A percentile compares a stretch with the other conserved stretches of the same genome.
phyloP scores from a whole-genome alignment of 148 eudicot genomes.

The Fallopia convolvulus region DNA sequence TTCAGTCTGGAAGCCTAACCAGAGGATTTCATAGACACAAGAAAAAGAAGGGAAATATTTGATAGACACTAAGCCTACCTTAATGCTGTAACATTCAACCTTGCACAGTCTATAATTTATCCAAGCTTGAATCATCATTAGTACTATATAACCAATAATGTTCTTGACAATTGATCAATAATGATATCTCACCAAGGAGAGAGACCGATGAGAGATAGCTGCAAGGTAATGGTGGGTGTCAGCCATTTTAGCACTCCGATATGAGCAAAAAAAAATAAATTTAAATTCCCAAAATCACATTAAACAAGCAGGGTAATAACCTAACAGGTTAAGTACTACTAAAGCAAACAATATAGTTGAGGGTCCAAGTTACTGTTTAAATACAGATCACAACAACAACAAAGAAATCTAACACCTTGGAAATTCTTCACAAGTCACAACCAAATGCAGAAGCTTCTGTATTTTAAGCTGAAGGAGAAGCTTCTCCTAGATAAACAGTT shows the following conservation, averaged over 20 bases:
- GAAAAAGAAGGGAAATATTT: too few relatives aligned
- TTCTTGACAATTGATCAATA: too few relatives aligned
- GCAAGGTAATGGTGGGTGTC: background rate
- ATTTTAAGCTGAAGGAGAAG: background rate
- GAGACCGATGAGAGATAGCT: too few relatives aligned
- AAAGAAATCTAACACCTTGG: background rate
- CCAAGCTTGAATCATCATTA: too few relatives aligned
- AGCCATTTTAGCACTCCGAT: background rate
- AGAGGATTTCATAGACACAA: too few relatives aligned
- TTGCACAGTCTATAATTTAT: too few relatives aligned
- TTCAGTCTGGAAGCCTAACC: too few relatives aligned
- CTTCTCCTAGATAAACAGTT: background rate
- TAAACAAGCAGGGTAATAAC: background rate
- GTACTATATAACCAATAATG: too few relatives aligned
- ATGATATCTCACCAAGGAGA: background rate
- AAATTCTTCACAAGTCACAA: background rate
- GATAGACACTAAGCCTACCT: too few relatives aligned
- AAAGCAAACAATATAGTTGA: background rate
- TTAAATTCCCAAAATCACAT: background rate
- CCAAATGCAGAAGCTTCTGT: background rate
- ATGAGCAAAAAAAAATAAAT: background rate
- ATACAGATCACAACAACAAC: background rate
- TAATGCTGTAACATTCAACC: too few relatives aligned
- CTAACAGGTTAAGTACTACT: background rate
- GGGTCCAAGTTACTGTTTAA: background rate